These are phyloP conservation scores for Fusarium guadeloupense DNA, from an alignment of 2,329 filamentous ascomycete genomes.

Conservation along the genomic window DNA sequence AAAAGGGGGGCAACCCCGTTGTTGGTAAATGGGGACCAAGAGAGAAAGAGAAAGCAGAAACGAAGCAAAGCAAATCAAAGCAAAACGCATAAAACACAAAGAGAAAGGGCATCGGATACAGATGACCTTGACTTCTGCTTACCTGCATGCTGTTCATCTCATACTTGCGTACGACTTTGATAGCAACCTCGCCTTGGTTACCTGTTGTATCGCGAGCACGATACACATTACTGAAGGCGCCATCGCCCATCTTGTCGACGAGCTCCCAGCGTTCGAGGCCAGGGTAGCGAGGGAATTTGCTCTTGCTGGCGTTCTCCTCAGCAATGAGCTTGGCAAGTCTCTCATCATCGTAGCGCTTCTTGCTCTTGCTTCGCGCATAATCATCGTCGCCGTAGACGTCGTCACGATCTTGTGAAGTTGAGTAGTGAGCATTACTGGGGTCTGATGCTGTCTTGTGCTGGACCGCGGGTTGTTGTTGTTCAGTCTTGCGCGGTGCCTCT, in stretches of 20 bases:
- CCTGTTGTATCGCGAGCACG: conserved; percentile 80
- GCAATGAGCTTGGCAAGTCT: conserved; percentile 87
- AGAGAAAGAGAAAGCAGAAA: conserved; percentile 31
- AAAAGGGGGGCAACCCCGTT: conserved; percentile 51
- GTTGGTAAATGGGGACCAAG: conserved; percentile 62
- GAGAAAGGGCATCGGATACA: conserved; percentile 37
- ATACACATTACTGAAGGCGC: conserved; percentile 99
- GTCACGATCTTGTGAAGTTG: conserved; percentile 56
- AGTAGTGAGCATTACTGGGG: conserved; percentile 51
- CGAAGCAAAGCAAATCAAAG: no score
- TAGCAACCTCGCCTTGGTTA: conserved; percentile 82
- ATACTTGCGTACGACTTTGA: conserved; percentile 98
- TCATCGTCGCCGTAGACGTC: conserved; percentile 73
- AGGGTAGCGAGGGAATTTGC: conserved; percentile 77
- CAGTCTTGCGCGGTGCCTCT: conserved; percentile 61
- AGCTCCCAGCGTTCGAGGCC: conserved; percentile 74
- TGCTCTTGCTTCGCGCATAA: conserved; percentile 50
- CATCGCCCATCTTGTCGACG: conserved; percentile 97
- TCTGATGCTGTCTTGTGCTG: conserved; percentile 60
- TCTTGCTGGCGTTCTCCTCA: conserved; percentile 87
- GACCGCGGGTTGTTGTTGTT: conserved; percentile 63
- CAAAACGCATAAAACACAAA: conserved; percentile 30
- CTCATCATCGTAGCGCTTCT: conserved; percentile 62
- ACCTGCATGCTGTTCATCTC: conserved; percentile 99
- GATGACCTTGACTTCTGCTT: conserved; percentile 59